Evolutionary conservation across 345 rosid species (phyloP), one percentile per base, ranked within the genome.

Genomic region (Ceriops tagal): DNA sequence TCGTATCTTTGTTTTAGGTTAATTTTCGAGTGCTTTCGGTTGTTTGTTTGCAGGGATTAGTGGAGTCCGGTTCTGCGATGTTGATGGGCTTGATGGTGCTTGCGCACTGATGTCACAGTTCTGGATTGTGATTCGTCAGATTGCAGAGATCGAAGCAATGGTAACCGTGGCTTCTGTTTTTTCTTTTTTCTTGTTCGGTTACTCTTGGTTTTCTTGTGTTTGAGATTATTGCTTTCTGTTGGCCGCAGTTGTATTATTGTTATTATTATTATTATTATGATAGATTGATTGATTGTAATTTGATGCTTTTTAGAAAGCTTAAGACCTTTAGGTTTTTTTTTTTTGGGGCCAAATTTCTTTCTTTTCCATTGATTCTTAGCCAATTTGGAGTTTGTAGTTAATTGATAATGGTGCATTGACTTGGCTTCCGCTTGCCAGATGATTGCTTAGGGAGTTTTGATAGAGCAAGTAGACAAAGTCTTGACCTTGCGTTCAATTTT

Each of bases 81-180:
- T 63, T 66, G 74, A 81, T 74, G 82, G 83, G 78, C 66, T 65
- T 85, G 78, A 64, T 75, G 77, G 62, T 78, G 76, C 26, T 67
- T 34, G 72, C 68, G 75, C 75, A 70, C 83, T 91, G 83, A 88
- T 85, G 89, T 82, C 92, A 79, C 66, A 76, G 69, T 83, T 85
- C 76, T 84, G 85, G 81, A 61, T 76, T 82, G 87, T 74, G 51
- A 70, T 84, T 75, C 83, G 85, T 80, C 85, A 78, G 68, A 79
- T 84, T 65, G 89, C 79, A 51, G 89, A 86, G 47, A 82, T 82
- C 69, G 84, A 85, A 60, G 86, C 82, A 27, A 85, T 88, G 90
- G 90, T 88, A 81, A 62, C 53, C 16, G 26, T 19, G n/a, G 20
- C 16, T 58, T 43, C 31, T 31, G 19, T 1, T 28, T 64, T 26